phyloP scores from a whole-genome alignment of 495 filamentous ascomycete genomes.

The Tuber melanosporum region DNA sequence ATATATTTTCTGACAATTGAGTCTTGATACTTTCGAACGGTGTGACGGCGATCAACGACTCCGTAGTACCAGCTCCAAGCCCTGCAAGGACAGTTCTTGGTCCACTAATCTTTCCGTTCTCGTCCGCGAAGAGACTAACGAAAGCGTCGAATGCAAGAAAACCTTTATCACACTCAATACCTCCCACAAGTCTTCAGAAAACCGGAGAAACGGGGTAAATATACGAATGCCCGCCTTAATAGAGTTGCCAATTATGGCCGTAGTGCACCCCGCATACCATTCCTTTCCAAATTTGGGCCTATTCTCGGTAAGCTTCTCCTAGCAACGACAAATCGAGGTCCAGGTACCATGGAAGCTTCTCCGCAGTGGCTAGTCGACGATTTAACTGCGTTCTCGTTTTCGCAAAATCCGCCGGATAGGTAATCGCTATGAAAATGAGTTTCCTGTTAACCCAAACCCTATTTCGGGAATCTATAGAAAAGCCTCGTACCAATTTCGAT shows the following conservation, averaged over 20 bases:
- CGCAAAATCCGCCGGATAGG: slow-evolving; percentile 96
- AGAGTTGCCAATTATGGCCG: slow-evolving; percentile 92
- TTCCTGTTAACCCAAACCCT: slow-evolving; percentile 6
- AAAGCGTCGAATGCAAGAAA: slow-evolving; percentile 96
- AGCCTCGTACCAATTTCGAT: slow-evolving; percentile 72
- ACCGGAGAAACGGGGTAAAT: slow-evolving; percentile 37
- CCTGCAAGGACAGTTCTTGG: slow-evolving; percentile 87
- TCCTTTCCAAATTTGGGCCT: slow-evolving; percentile 78
- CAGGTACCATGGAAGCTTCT: slow-evolving; percentile 84
- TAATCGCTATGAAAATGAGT: slow-evolving; percentile 61
- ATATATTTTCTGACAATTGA: slow-evolving; percentile 55
- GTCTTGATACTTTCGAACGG: slow-evolving; percentile 99
- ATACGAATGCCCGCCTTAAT: slow-evolving; percentile 88
- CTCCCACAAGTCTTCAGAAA: background rate
- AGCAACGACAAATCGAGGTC: background rate
- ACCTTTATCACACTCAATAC: slow-evolving; percentile 47
- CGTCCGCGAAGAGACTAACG: slow-evolving; percentile 73
- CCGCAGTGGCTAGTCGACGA: slow-evolving; percentile 64
- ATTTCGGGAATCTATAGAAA: slow-evolving; percentile 5
- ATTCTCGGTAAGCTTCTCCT: slow-evolving; percentile 3
- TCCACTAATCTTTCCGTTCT: slow-evolving; percentile 80
- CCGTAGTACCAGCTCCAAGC: slow-evolving; percentile 89
- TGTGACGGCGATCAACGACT: slow-evolving; percentile 87
- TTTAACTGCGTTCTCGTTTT: slow-evolving; percentile 96
- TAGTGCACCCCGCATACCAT: slow-evolving; percentile 98